Evolutionary conservation across 768 basidiomycete genomes (phyloP).

Genomic region (Phanerochaete sordida): DNA sequence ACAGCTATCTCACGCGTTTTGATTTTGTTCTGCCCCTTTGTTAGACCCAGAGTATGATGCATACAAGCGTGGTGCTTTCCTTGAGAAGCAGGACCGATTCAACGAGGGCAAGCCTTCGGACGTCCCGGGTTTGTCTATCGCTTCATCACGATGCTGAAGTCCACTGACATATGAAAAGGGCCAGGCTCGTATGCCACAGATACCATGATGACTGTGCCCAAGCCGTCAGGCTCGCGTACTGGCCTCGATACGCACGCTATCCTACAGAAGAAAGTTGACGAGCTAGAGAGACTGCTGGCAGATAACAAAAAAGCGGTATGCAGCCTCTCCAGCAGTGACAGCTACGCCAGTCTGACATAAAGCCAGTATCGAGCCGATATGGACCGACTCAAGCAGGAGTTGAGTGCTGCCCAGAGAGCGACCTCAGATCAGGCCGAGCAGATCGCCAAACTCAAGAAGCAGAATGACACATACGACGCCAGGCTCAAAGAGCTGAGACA

Average conservation of each 20-base stretch:
- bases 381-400: slow-evolving; percentile 57
- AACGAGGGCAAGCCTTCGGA: slow-evolving; percentile 39
- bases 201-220: slow-evolving; percentile 24
- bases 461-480: slow-evolving; percentile 51
- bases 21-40: no score
- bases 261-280: slow-evolving; percentile 62
- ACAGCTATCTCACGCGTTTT: no score
- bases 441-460: slow-evolving; percentile 61
- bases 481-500: slow-evolving; percentile 63
- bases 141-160: not conserved
- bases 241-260: slow-evolving; percentile 45
- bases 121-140: slow-evolving; percentile 35
- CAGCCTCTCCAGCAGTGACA: not conserved
- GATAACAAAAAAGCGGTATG: slow-evolving; percentile 66
- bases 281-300: slow-evolving; percentile 56
- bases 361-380: slow-evolving; percentile 56
- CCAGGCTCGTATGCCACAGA: slow-evolving; percentile 31
- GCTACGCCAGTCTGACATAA: not conserved
- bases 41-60: slow-evolving; percentile 46
- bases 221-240: slow-evolving; percentile 13
- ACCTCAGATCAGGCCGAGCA: slow-evolving; percentile 49
- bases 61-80: slow-evolving; percentile 56
- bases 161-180: slow-evolving; percentile 20
- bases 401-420: slow-evolving; percentile 43
- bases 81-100: slow-evolving; percentile 56